Base-by-base conservation (phyloP, 2,329 filamentous ascomycete genomes). In the Penicillium griseofulvum region DNA sequence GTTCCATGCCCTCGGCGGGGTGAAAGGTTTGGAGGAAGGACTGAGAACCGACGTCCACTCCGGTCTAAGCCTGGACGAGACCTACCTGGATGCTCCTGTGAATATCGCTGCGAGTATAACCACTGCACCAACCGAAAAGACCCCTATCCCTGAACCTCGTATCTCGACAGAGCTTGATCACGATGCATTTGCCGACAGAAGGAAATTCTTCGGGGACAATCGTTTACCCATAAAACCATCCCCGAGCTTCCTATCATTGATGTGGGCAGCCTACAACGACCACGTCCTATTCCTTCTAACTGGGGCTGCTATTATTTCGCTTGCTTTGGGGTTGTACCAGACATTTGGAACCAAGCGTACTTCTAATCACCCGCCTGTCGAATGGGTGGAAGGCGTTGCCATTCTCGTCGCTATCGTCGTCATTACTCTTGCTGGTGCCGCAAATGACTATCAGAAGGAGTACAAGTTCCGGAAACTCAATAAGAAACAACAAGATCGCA, bases 251-350 rank as follows among this genome's bases (percentile, higher is more conserved):
- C 74, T 86, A 51, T 77, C 84, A 63, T 76, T 90, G 7, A 83
- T 84, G 63, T 91, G 88, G 88, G 85, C 89, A 64, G 87, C 87
- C 1, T 89, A 89, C 74, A 89, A 91, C 69, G 88, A 91, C 73
- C 90, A 90, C 63, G 83, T 91, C 4, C 77, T 90, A 36, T 86
- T 90, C 49, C 75, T 90, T 1, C 76, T 90, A 46, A 86, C 85
- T 0, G 80, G 83, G 4, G 87, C 87, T 4, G 88, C 88, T 1
- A 78, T 83, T 10, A 84, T 91, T 33, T 90, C 88, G 1, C 75
- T 91, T n/a, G 85, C 83, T 0, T 80, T 91, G 41, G 88, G 88
- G 19, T 79, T 90, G 1, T 90, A 89, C 65, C 68, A 73, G 44
- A 68, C 70, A 2, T 65, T 73, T 33, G 63, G 63, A 1, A 59